Conservation (phyloP, 495 filamentous ascomycete genomes). For the Podospora conica region DNA sequence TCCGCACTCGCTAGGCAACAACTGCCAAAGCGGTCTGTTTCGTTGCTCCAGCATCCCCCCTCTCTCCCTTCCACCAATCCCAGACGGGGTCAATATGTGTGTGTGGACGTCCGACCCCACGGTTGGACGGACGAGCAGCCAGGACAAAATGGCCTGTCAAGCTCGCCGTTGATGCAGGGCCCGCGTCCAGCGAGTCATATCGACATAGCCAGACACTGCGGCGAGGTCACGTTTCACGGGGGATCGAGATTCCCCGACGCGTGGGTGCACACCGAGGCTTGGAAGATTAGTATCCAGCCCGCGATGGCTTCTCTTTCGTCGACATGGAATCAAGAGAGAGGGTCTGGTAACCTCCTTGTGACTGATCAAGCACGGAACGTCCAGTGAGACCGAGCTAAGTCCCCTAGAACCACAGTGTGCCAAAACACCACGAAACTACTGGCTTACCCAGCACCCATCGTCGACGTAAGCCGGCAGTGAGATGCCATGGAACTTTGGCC, state of each 20-base stretch:
- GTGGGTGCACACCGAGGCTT: background rate
- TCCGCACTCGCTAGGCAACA: background rate
- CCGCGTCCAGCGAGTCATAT: background rate
- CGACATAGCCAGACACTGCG: background rate
- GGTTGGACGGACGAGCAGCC: background rate
- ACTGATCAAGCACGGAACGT: background rate
- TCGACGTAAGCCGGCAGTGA: background rate
- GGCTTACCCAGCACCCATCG: background rate
- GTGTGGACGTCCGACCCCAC: background rate
- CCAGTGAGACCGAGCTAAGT: background rate
- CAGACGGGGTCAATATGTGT: too few species aligned
- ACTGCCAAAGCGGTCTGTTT: background rate
- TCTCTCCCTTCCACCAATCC: background rate
- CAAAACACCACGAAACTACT: background rate
- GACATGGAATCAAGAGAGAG: background rate
- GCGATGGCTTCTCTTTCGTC: background rate
- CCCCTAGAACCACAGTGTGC: conserved; percentile 1
- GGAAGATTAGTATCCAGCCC: background rate
- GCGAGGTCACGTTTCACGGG: background rate
- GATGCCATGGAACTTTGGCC: background rate
- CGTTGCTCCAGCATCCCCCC: background rate
- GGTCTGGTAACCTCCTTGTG: background rate
- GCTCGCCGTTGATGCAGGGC: background rate
- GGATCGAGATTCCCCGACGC: background rate
- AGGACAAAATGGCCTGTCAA: background rate